These are phyloP conservation scores for Zygosaccharomyces lentus DNA, from an alignment of 805 yeast genomes.

Conservation along the genomic window DNA sequence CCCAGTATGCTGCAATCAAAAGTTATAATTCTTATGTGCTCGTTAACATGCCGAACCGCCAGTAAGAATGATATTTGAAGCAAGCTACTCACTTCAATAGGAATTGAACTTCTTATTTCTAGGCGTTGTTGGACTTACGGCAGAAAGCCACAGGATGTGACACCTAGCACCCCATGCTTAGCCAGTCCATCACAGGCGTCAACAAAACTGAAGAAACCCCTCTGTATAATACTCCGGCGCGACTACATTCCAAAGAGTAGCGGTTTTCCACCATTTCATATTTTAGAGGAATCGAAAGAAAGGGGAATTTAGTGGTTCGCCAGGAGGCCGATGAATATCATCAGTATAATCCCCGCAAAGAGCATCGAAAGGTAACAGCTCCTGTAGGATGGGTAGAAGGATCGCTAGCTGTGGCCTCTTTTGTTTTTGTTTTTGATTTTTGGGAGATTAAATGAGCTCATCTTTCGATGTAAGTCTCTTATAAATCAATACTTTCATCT, in stretches of 20 bases:
- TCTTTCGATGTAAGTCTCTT: not conserved
- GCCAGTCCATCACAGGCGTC: slow-evolving; percentile 28
- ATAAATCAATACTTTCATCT: not conserved
- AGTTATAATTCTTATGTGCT: slow-evolving; percentile 32
- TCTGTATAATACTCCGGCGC: slow-evolving; percentile 22
- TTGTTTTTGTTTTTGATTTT: too few species aligned
- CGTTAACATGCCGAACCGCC: slow-evolving; percentile 17
- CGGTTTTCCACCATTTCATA: slow-evolving; percentile 23
- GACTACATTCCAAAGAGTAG: slow-evolving; percentile 30
- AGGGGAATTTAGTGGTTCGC: slow-evolving; percentile 28
- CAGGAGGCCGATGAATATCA: slow-evolving; percentile 36
- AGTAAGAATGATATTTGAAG: slow-evolving; percentile 32
- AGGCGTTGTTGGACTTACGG: slow-evolving; percentile 32
- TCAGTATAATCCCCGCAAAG: slow-evolving; percentile 32
- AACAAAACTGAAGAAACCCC: slow-evolving; percentile 28
- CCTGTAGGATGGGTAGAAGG: slow-evolving; percentile 20
- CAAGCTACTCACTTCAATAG: slow-evolving; percentile 35
- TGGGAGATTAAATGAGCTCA: not conserved
- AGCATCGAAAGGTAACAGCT: slow-evolving; percentile 30
- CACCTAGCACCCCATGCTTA: slow-evolving; percentile 34
- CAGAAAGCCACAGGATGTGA: slow-evolving; percentile 38
- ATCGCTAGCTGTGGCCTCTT: slow-evolving; percentile 14
- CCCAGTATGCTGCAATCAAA: slow-evolving; percentile 30
- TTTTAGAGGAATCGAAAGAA: slow-evolving; percentile 29
- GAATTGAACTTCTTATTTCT: slow-evolving; percentile 24